phyloP scores from a whole-genome alignment of 164 flowering plant species.

The Stephania cephalantha region DNA sequence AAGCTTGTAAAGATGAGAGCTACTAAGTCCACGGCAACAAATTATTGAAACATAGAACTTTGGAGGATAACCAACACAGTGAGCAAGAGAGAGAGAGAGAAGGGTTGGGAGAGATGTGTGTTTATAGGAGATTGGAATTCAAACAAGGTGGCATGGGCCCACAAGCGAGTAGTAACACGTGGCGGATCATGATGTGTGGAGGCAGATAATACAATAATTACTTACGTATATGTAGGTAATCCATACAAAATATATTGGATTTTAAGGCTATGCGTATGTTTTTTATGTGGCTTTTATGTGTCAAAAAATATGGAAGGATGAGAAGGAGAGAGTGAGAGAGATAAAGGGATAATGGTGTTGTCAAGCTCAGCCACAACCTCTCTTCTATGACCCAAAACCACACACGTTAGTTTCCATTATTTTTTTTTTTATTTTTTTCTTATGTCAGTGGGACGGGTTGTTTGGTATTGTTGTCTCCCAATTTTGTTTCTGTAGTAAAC shows the following conservation, averaged over 20 bases:
- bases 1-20: constrained; percentile 4
- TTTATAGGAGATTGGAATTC: constrained; percentile 1
- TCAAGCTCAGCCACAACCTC: constrained; percentile 38
- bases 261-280: neutral
- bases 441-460: neutral
- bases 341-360: constrained; percentile 53
- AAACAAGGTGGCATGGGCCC: neutral
- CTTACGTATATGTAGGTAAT: too few relatives aligned
- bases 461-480: too few relatives aligned
- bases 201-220: neutral
- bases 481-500: too few relatives aligned
- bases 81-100: constrained; percentile 20
- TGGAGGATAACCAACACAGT: constrained; percentile 8
- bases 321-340: constrained; percentile 24
- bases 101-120: constrained; percentile 7
- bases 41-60: neutral
- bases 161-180: neutral
- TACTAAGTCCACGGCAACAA: neutral
- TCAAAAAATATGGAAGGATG: constrained; percentile 12
- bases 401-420: constrained; percentile 19
- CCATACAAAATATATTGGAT: neutral
- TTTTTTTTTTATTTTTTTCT: constrained; percentile 1
- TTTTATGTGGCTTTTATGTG: too few relatives aligned
- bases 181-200: neutral
- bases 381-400: constrained; percentile 22